Conservation (phyloP, 2,329 filamentous ascomycete species). For the Cladosporium sp. region DNA sequence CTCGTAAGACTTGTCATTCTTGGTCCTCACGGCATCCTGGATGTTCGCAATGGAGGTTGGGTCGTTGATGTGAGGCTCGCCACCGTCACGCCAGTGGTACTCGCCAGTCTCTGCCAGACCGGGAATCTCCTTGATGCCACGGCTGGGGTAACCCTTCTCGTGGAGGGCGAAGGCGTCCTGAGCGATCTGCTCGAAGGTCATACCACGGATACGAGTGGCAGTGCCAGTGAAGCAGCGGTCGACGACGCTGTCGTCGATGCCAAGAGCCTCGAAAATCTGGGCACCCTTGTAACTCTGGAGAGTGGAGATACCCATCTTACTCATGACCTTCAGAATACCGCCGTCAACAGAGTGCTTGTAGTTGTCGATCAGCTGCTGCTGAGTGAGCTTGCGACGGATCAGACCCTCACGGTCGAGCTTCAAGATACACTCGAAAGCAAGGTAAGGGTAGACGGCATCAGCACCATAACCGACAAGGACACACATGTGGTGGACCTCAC, state of each 20-base stretch:
- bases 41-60: constrained; percentile 94
- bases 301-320: constrained; percentile 98
- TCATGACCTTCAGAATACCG: constrained; percentile 98
- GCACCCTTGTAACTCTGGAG: constrained; percentile 96
- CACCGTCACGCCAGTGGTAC: constrained; percentile 97
- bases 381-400: constrained; percentile 82
- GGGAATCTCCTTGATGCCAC: constrained; percentile 71
- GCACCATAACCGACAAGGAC: constrained; percentile 95
- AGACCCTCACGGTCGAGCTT: constrained; percentile 94
- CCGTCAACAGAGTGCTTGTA: constrained; percentile 97
- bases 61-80: constrained; percentile 93
- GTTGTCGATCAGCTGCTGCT: constrained; percentile 84
- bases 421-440: constrained; percentile 92
- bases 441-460: constrained; percentile 91
- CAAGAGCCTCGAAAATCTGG: constrained; percentile 95
- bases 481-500: constrained; percentile 98
- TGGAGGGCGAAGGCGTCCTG: constrained; percentile 94
- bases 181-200: constrained; percentile 90
- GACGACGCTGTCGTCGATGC: constrained; percentile 87
- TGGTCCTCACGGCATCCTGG: constrained; percentile 91
- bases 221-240: constrained; percentile 95
- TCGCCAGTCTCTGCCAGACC: constrained; percentile 90
- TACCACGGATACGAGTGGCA: constrained; percentile 88
- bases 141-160: constrained; percentile 85
- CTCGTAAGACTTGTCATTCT: constrained; percentile 98